A percentile compares a stretch with the other conserved stretches of the same genome.
Evolutionary conservation across 768 basidiomycete genomes (phyloP).

Genomic region (Tulasnella sp.): DNA sequence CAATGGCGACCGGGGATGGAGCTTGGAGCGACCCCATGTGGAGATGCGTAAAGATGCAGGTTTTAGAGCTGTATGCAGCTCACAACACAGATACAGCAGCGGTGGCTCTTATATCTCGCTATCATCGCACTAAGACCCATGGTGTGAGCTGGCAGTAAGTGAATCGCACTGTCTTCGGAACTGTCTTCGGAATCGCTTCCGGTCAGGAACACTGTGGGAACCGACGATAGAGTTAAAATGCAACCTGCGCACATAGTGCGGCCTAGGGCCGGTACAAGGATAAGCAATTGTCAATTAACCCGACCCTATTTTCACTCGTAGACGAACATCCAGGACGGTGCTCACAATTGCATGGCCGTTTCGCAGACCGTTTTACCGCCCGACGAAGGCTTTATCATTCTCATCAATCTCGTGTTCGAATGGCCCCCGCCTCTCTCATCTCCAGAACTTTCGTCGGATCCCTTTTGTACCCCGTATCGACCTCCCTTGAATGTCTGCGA

Average conservation of each 20-base stretch:
- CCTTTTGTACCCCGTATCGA: not conserved
- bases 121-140: no score
- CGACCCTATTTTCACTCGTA: not conserved
- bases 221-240: no score
- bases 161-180: no score
- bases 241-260: not conserved
- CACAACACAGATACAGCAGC: not conserved
- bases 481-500: not conserved
- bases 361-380: not conserved
- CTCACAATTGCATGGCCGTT: not conserved
- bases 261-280: no score
- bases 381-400: constrained; percentile 7
- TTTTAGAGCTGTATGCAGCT: not conserved
- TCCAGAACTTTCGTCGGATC: constrained; percentile 18
- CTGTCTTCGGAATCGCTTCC: no score
- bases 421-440: not conserved
- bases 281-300: no score
- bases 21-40: not conserved
- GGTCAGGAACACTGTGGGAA: no score
- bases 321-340: not conserved
- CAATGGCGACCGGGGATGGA: not conserved
- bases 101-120: not conserved
- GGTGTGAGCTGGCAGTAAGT: no score
- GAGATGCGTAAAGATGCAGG: not conserved
- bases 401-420: constrained; percentile 19